Conservation (phyloP, 345 rosid genomes). For the Nephelium lappaceum region DNA sequence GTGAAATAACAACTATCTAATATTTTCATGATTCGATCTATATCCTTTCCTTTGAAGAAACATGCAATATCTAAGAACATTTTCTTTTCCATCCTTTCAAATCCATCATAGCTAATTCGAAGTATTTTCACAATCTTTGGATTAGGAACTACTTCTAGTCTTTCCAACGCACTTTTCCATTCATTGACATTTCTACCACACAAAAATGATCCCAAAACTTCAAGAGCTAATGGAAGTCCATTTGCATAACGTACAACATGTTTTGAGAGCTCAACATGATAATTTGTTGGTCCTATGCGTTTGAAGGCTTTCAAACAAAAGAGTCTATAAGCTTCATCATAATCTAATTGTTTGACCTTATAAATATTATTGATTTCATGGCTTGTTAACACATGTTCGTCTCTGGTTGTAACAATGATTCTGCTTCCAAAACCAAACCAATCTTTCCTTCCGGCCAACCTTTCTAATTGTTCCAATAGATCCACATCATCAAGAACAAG, state of each 20-base stretch:
- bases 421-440: background rate
- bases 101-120: background rate
- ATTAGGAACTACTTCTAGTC: constrained; percentile 9
- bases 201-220: background rate
- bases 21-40: background rate
- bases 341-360: background rate
- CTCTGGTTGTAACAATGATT: background rate
- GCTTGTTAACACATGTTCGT: background rate
- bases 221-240: background rate
- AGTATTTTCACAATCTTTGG: background rate
- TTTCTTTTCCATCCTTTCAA: background rate
- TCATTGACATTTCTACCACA: background rate
- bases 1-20: background rate
- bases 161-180: constrained; percentile 16
- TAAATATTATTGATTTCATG: background rate
- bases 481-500: background rate
- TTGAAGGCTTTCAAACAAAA: background rate
- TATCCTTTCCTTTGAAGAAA: background rate
- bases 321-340: background rate
- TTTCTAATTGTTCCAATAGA: background rate
- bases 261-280: background rate
- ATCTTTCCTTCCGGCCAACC: background rate
- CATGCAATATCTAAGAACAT: background rate
- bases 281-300: background rate
- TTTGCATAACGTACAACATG: background rate